Base-by-base conservation (phyloP, 257 asterid species). In the Misopates orontium region DNA sequence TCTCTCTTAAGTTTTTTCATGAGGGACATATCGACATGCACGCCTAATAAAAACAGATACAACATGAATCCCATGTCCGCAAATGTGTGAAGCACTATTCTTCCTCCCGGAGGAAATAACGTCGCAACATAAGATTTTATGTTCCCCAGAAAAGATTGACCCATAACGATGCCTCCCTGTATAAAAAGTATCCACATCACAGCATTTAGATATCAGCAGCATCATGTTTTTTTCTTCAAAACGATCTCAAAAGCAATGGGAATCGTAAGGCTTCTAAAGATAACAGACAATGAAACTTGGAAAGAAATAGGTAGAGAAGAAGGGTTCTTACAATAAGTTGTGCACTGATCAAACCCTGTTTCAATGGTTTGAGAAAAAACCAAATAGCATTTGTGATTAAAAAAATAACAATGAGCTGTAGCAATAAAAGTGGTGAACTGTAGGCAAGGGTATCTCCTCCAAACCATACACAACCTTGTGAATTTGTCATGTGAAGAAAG, bases 151-250 rank as follows among this genome's bases (percentile, higher is more conserved):
- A 71, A 62, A 1, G 95, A 81, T 40, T 32, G 65, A 10, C 93
- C 95, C 68, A 85, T 15, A 10, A 85, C 3, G 25, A 87, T 55
- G 10, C 95, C 95, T 0, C 79, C 84, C 93, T 87, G 85, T 67
- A 62, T 18, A 11, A 18, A 66, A 23, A 56, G 17, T 39, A 58
- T 39, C 22, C n/a, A 67, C 10, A 39, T 36, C n/a, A 69, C 7
- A 51, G 10, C 51, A 15, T n/a, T 45, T 45, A 19, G 16, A 25
- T 56, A 10, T n/a, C 13, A 10, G 14, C 47, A 61, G 8, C 24
- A 9, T 10, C 19, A 41, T 36, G 1, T 36, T 36, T 36, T 36
- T 36, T 36, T 36, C 11, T 8, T 36, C 36, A 28, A 28, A 28
- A 28, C 6, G 6, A 28, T 28, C 36, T 6, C 6, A 28, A 28